Base-by-base conservation (phyloP, 2,329 filamentous ascomycete species). In the Paecilomyces niveus region DNA sequence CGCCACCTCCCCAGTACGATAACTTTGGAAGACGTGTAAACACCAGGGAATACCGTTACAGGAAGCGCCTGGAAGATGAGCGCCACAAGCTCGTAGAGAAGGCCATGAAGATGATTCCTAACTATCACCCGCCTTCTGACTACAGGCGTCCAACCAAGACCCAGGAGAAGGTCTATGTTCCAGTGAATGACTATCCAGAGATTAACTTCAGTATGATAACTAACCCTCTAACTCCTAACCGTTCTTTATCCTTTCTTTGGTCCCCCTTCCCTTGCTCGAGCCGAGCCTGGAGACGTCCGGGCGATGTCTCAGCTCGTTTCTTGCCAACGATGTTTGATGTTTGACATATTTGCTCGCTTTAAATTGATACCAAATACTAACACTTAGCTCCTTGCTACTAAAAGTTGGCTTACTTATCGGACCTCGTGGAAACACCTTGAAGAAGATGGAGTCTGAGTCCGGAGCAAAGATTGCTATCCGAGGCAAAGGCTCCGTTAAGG, bases 151-250 rank as follows among this genome's bases (percentile, higher is more conserved):
- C 94, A 63, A 97, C 93, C 76, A 99, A 99, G 89, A 99, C 94
- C 74, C 94, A 99, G 80, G 94, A 99, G 84, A 99, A 99, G 84
- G 95, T 99, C 89, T 99, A 99, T 77, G 94, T 99, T 77, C 94
- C 94, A 76, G 94, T 99, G 82, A 99, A 99, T 86, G 94, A 99
- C 80, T 99, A 99, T 78, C 94, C 94, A 84, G 94, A 99, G 80
- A 97, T 99, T 88, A 99, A 99, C 89, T 99, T 99, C 91, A 99
- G 94, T 99, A 97, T 93, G 93, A 93, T 94, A 92, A 88, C 92
- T 96, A 96, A 96, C 91, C 92, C 91, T 92, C 86, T 87, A 88
- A 89, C 86, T 83, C 84, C 86, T 89, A 88, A 89, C 78, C 72
- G 75, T 78, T 74, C 72, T 65, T 64, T 68, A 71, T 68, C 65